Evolutionary conservation across 2,329 filamentous ascomycete species (phyloP).

Genomic region (Diplodia corticola): DNA sequence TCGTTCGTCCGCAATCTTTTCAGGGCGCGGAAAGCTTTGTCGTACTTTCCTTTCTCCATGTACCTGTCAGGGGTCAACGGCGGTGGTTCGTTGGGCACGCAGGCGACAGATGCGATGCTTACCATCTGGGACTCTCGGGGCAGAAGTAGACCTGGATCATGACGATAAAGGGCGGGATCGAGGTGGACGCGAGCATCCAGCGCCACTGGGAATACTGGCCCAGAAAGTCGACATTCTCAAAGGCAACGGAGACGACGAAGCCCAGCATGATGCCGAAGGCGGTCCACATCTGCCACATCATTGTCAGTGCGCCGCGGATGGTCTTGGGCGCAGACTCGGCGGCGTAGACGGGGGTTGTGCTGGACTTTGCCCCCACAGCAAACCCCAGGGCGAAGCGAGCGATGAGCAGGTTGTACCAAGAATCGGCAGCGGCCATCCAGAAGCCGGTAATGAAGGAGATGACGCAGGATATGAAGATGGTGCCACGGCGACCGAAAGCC

Average conservation of each 20-base stretch:
- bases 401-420: conserved; percentile 43
- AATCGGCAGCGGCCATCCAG: conserved; percentile 39
- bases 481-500: conserved; percentile 32
- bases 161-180: conserved; percentile 21
- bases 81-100: no score
- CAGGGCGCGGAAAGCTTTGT: conserved; percentile 46
- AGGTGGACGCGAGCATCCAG: conserved; percentile 22
- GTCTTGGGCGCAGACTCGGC: conserved; percentile 41
- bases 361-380: conserved; percentile 49
- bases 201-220: conserved; percentile 5
- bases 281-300: conserved; percentile 49
- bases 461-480: conserved; percentile 33
- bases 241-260: conserved; percentile 42
- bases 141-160: conserved; percentile 19
- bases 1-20: conserved; percentile 43
- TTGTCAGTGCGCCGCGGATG: conserved; percentile 47
- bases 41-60: conserved; percentile 45
- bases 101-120: neutral
- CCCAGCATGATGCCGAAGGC: conserved; percentile 50
- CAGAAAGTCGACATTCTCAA: neutral
- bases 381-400: conserved; percentile 35
- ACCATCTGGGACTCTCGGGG: conserved; percentile 47
- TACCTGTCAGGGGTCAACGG: conserved; percentile 25
- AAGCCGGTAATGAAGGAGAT: conserved; percentile 38
- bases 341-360: conserved; percentile 46